Evolutionary conservation across 2,329 filamentous ascomycete genomes (phyloP).

Genomic region (Aciculosporium take): DNA sequence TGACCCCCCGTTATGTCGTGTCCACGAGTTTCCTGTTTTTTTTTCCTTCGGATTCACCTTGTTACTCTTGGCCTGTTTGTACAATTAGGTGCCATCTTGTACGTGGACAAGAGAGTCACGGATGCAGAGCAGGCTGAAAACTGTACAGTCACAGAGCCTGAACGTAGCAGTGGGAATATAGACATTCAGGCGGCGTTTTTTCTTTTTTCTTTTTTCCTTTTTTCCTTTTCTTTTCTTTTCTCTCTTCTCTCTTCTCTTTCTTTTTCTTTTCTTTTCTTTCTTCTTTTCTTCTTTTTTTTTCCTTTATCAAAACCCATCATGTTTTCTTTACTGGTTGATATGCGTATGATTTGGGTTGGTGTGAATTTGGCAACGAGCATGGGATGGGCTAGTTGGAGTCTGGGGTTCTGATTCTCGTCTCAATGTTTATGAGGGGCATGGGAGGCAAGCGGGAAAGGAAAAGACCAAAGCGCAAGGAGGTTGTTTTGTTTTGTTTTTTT

Average conservation of each 20-base stretch:
- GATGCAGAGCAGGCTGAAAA: background rate
- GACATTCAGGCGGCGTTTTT: slow-evolving; percentile 2
- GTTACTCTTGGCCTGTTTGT: slow-evolving; percentile 3
- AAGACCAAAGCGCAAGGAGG: too few species aligned
- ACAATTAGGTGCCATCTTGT: slow-evolving; percentile 1
- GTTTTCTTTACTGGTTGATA: too few species aligned
- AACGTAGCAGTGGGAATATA: background rate
- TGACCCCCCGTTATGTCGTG: background rate
- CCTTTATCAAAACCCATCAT: too few species aligned
- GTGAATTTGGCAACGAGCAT: background rate
- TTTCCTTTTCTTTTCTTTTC: background rate
- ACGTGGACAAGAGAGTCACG: background rate
- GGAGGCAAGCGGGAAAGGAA: background rate
- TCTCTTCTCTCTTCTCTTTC: background rate
- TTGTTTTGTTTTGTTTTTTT: too few species aligned
- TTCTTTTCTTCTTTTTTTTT: background rate
- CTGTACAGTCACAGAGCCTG: background rate
- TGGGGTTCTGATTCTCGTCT: background rate
- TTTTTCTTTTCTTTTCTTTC: background rate
- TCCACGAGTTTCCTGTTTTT: background rate
- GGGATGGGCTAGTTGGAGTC: background rate
- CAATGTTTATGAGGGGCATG: background rate
- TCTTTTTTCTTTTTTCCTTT: background rate
- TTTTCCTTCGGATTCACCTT: background rate
- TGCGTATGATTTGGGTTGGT: too few species aligned